Evolutionary conservation across 805 yeast genomes (phyloP).

Genomic region (Ogataea neopini): DNA sequence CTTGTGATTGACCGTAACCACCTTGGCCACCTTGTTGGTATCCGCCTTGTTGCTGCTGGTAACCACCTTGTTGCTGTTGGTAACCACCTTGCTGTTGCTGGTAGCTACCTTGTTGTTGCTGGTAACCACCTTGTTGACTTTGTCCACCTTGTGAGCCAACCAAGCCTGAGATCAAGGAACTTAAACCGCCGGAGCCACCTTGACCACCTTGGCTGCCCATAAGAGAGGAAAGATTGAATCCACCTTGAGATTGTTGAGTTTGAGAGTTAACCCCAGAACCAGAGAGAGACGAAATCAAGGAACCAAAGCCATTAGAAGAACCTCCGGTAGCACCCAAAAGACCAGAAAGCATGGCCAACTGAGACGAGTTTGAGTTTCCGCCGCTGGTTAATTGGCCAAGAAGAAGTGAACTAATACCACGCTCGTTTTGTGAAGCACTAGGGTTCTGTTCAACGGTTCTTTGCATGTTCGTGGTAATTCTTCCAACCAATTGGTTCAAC

Average conservation of each 20-base stretch:
- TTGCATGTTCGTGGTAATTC: conserved; percentile 27
- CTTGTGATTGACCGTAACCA: conserved; percentile 17
- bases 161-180: conserved; percentile 23
- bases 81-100: conserved; percentile 1
- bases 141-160: conserved; percentile 15
- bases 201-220: conserved; percentile 15
- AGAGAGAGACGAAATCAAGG: conserved; percentile 28
- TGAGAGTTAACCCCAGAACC: conserved; percentile 28
- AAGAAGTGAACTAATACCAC: conserved; percentile 31
- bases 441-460: conserved; percentile 26
- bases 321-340: conserved; percentile 23
- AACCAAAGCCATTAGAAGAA: conserved; percentile 24
- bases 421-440: conserved; percentile 27
- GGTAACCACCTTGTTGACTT: conserved; percentile 1
- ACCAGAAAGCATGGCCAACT: conserved; percentile 30
- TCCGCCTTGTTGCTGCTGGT: conserved; percentile 6
- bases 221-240: conserved; percentile 30
- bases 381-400: conserved; percentile 30
- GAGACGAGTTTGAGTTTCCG: conserved; percentile 28
- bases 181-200: conserved; percentile 20
- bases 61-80: conserved; percentile 7
- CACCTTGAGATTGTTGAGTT: conserved; percentile 27
- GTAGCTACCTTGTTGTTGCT: conserved; percentile 3
- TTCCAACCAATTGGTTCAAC: conserved; percentile 23
- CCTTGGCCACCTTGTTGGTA: conserved; percentile 10